Base-by-base conservation (phyloP, 225 moss, liverwort and hornwort species). In the Thuidium tamariscinum region DNA sequence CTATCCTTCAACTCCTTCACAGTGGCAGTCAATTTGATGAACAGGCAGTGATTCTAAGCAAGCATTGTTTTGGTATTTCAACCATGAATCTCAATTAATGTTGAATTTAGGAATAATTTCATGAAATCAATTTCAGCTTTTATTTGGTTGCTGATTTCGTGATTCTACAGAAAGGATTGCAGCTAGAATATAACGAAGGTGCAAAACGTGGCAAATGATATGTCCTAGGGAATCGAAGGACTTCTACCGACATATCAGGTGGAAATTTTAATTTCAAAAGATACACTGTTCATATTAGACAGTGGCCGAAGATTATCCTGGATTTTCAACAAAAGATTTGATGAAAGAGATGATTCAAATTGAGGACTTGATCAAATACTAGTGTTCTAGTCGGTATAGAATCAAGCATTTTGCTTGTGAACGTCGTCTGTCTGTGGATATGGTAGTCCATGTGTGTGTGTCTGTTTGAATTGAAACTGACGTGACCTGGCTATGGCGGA, bases 401-500 rank as follows among this genome's bases (percentile, higher is more conserved):
- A 82, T 79, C 77, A 74, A 87, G 76, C 71, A 71, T 71, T 16
- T 52, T 11, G 3, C 71, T 32, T 55, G 36, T 77, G 48, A n/a
- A 69, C 49, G 51, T 52, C 52, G 52, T 52, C 13, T 8, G 42
- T 52, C 12, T 14, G 52, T 61, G 42, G 44, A 32, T 79, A 32
- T 79, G 79, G 42, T 16, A 39, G 64, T 32, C 32, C 52, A 63
- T 59, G 64, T 74, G 57, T 66, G 52, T 26, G n/a, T 81, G 59
- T 57, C 59, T 60, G 60, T 69, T 20, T 65, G n/a, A 63, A 63
- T 63, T 46, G 65, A 66, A 83, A 77, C 56, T 51, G 70, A 21
- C 54, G 25, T 84, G 77, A 85, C 76, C 69, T 89, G 84, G 91
- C 87, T 64, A 89, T 87, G 89, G 88, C 81, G 83, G 83, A 79